Evolutionary conservation across 495 filamentous ascomycete species (phyloP).

Genomic region (Aspergillus sclerotiicarbonarius): DNA sequence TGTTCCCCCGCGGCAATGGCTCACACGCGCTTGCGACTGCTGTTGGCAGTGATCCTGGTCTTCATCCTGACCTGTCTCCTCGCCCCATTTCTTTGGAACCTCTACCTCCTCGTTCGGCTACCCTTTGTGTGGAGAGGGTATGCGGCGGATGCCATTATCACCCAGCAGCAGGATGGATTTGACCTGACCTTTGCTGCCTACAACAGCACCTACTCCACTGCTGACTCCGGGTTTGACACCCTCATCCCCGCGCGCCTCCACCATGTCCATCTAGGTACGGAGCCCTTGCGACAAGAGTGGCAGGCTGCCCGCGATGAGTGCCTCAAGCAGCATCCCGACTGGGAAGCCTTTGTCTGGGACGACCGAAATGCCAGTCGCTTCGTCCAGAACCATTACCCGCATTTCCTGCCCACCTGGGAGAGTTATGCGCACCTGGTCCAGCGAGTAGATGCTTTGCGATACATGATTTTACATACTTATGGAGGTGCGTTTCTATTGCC

Average conservation of each 20-base stretch:
- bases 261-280: slow-evolving; percentile 8
- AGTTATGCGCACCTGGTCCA: slow-evolving; percentile 13
- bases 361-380: slow-evolving; percentile 7
- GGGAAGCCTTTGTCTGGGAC: slow-evolving; percentile 9
- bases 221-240: background rate
- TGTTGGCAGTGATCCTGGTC: background rate
- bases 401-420: slow-evolving; percentile 6
- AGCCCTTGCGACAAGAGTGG: slow-evolving; percentile 2
- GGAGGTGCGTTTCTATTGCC: slow-evolving; percentile 2
- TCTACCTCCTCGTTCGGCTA: slow-evolving; percentile 9
- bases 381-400: slow-evolving; percentile 7
- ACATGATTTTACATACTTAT: slow-evolving; percentile 12
- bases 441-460: slow-evolving; percentile 13
- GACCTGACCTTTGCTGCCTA: slow-evolving; percentile 11
- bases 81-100: background rate
- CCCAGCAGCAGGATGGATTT: slow-evolving; percentile 6
- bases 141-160: slow-evolving; percentile 2
- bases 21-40: background rate
- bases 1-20: background rate
- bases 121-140: slow-evolving; percentile 8
- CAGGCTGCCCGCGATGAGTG: slow-evolving; percentile 4
- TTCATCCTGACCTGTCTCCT: background rate
- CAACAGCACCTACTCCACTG: background rate
- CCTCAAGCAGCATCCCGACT: slow-evolving; percentile 1
- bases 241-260: slow-evolving; percentile 6